These are phyloP conservation scores for Waltergamsia citrina DNA, from an alignment of 2,329 filamentous ascomycete species.

Conservation along the genomic window DNA sequence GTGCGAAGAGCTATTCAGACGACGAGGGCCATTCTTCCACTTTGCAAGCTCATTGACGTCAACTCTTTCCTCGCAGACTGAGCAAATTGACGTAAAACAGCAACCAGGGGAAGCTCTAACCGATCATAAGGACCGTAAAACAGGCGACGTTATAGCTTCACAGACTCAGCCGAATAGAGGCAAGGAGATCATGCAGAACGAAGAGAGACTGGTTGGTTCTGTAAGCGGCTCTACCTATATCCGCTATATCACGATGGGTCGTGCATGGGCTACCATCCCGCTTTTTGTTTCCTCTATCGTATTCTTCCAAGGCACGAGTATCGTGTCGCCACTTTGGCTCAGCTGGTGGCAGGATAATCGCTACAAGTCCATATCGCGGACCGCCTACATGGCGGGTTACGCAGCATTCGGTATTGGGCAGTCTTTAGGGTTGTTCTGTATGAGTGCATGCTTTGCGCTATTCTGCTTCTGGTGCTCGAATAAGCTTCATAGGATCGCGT, in stretches of 20 bases:
- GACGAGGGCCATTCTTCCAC: neutral
- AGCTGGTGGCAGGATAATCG: conserved; percentile 59
- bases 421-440: conserved; percentile 48
- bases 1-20: conserved; percentile 54
- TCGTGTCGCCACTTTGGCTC: conserved; percentile 57
- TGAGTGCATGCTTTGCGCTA: conserved; percentile 47
- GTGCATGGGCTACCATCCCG: conserved; percentile 43
- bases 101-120: neutral
- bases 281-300: conserved; percentile 40
- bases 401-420: conserved; percentile 45
- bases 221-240: conserved; percentile 53
- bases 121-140: neutral
- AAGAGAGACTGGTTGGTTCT: conserved; percentile 48
- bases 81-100: neutral
- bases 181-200: conserved; percentile 38
- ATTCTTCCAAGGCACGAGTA: conserved; percentile 51
- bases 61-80: no score
- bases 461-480: conserved; percentile 31
- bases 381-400: conserved; percentile 45
- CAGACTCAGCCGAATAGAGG: conserved; percentile 4
- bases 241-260: conserved; percentile 54
- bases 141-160: neutral
- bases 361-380: conserved; percentile 25
- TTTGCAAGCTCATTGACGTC: no score
- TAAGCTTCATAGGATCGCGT: conserved; percentile 18